Percentiles rank a stretch among this genome's conserved stretches.
phyloP scores from a whole-genome alignment of 768 basidiomycete species.

The Pleurotus tuoliensis region DNA sequence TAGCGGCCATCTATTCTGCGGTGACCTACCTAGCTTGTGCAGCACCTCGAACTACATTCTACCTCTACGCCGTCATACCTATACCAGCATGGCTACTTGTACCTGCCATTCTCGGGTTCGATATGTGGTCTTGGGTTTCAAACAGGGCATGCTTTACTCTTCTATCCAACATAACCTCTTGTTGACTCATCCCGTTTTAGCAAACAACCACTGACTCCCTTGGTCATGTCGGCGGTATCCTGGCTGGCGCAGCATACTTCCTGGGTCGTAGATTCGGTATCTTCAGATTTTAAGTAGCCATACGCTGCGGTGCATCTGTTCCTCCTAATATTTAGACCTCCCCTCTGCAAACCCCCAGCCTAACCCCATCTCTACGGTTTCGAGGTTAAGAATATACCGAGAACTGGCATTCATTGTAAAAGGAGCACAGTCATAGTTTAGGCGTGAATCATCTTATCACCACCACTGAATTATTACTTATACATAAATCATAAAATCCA shows the following conservation, averaged over 20 bases:
- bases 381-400: too few species aligned
- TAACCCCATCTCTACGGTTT: too few species aligned
- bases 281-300: constrained; percentile 13
- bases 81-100: constrained; percentile 78
- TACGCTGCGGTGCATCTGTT: too few species aligned
- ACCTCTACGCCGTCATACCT: constrained; percentile 73
- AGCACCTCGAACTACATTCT: constrained; percentile 61
- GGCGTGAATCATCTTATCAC: neutral
- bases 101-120: constrained; percentile 60
- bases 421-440: neutral
- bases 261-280: constrained; percentile 33
- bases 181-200: constrained; percentile 27
- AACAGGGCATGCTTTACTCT: constrained; percentile 29
- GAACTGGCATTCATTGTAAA: neutral
- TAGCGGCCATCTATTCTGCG: constrained; percentile 69
- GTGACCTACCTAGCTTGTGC: constrained; percentile 71
- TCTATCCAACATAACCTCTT: neutral
- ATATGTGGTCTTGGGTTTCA: constrained; percentile 42
- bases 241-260: constrained; percentile 59
- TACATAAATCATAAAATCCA: neutral
- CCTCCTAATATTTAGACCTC: neutral
- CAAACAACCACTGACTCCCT: constrained; percentile 51
- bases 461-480: neutral
- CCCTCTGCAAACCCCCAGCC: neutral
- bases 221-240: constrained; percentile 67